A percentile compares a stretch with the other conserved stretches of the same genome.
Evolutionary conservation across 345 rosid species (phyloP).

Genomic region (Pistacia vera): DNA sequence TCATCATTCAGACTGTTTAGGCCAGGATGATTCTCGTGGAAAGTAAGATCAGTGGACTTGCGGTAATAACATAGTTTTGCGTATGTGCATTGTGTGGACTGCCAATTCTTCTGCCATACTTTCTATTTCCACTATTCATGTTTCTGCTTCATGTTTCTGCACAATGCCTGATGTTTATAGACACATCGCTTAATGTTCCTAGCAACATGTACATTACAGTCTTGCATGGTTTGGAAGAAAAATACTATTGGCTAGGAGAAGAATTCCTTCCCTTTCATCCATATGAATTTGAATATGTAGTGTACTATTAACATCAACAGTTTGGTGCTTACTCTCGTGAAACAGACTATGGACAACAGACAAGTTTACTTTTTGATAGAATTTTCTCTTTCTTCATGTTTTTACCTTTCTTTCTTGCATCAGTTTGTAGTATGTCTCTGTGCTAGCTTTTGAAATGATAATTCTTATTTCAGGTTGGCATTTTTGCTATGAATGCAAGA

Average conservation of each 20-base stretch:
- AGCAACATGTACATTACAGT: background rate
- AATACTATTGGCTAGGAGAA: background rate
- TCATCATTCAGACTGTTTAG: no score
- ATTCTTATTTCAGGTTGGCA: conserved; percentile 49
- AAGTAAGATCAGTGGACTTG: no score
- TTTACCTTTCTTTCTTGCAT: background rate
- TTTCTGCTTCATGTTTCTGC: background rate
- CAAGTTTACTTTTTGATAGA: background rate
- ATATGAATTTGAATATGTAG: background rate
- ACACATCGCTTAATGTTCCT: no score
- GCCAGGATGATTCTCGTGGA: no score
- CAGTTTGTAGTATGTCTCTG: background rate
- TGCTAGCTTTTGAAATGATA: conserved; percentile 3
- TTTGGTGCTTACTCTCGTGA: background rate
- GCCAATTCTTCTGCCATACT: background rate
- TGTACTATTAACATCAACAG: background rate
- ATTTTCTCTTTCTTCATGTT: no score
- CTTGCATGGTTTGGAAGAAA: background rate
- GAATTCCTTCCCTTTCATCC: background rate
- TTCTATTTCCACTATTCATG: background rate
- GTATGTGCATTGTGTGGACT: background rate
- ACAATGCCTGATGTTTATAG: no score
- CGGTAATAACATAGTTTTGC: conserved; percentile 21
- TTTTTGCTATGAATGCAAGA: conserved; percentile 43
- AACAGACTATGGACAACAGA: background rate